These are phyloP conservation scores for Glycyrrhiza uralensis DNA, from an alignment of 306 rosid species.

Conservation along the genomic window DNA sequence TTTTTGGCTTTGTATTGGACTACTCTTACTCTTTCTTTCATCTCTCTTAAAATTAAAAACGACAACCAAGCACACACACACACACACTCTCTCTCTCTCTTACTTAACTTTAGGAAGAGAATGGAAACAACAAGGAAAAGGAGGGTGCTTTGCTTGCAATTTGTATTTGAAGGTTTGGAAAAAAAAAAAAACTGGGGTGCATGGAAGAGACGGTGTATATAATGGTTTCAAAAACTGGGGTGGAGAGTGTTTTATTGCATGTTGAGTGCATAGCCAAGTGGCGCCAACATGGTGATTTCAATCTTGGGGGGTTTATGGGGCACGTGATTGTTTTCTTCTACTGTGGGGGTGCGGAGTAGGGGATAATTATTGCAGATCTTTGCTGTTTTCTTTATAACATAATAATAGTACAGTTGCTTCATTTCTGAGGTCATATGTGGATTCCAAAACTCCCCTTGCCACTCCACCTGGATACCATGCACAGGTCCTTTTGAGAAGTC, in stretches of 20 bases:
- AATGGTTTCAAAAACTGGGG: neutral
- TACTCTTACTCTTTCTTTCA: constrained; percentile 24
- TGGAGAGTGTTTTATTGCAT: neutral
- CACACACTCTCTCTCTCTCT: neutral
- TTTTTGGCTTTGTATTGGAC: constrained; percentile 35
- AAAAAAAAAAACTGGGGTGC: too few relatives aligned
- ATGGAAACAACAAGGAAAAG: too few relatives aligned
- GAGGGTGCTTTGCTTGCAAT: too few relatives aligned
- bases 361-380: neutral
- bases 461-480: constrained; percentile 45
- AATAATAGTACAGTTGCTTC: neutral
- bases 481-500: constrained; percentile 19
- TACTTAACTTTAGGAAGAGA: constrained; percentile 1
- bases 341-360: constrained; percentile 6
- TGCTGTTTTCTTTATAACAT: neutral
- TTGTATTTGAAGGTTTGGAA: constrained; percentile 30
- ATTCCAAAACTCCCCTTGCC: constrained; percentile 12
- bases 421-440: constrained; percentile 21
- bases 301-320: neutral
- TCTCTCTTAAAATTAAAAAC: constrained; percentile 11
- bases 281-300: neutral
- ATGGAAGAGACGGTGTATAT: too few relatives aligned
- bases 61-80: too few relatives aligned
- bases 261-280: neutral
- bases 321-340: neutral